A percentile compares a stretch with the other conserved stretches of the same genome.
Evolutionary conservation across 2,329 filamentous ascomycete species (phyloP).

Genomic region (Davidsoniella virescens): DNA sequence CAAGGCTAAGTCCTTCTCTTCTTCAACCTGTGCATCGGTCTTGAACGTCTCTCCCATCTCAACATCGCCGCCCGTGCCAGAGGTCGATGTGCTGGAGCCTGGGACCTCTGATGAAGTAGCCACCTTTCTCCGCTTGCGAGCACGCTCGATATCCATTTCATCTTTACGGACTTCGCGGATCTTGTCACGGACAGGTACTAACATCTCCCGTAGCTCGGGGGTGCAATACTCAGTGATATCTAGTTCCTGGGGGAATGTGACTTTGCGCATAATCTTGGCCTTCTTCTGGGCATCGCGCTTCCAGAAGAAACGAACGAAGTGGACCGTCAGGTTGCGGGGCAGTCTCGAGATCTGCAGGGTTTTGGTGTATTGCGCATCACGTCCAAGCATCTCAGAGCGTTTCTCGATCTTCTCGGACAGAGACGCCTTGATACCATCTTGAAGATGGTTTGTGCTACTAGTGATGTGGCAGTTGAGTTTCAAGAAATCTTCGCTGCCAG

Average conservation of each 20-base stretch:
- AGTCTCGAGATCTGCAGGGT: conserved; percentile 76
- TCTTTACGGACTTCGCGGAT: conserved; percentile 91
- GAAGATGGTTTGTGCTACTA: conserved; percentile 69
- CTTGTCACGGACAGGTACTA: conserved; percentile 90
- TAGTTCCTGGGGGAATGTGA: conserved; percentile 85
- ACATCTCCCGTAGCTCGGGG: conserved; percentile 64
- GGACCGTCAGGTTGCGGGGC: conserved; percentile 89
- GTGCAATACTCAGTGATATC: conserved; percentile 93
- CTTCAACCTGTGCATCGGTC: conserved; percentile 84
- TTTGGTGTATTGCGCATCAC: conserved; percentile 77
- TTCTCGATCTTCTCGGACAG: conserved; percentile 87
- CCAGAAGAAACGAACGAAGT: conserved; percentile 98
- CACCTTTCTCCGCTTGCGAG: conserved; percentile 77
- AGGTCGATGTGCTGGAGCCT: conserved; percentile 18
- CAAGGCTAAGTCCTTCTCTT: conserved; percentile 62
- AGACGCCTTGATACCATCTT: conserved; percentile 70
- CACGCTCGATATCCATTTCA: conserved; percentile 79
- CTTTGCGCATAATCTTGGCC: conserved; percentile 98
- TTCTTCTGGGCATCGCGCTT: conserved; percentile 91
- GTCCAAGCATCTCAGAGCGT: conserved; percentile 57
- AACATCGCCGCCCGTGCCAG: conserved; percentile 45
- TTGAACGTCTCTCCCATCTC: conserved; percentile 71
- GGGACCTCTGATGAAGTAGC: conserved; percentile 27
- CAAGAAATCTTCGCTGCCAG: conserved; percentile 59
- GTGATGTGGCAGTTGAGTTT: conserved; percentile 96